Base-by-base conservation (phyloP, 495 filamentous ascomycete species). In the Xylaria sp. region DNA sequence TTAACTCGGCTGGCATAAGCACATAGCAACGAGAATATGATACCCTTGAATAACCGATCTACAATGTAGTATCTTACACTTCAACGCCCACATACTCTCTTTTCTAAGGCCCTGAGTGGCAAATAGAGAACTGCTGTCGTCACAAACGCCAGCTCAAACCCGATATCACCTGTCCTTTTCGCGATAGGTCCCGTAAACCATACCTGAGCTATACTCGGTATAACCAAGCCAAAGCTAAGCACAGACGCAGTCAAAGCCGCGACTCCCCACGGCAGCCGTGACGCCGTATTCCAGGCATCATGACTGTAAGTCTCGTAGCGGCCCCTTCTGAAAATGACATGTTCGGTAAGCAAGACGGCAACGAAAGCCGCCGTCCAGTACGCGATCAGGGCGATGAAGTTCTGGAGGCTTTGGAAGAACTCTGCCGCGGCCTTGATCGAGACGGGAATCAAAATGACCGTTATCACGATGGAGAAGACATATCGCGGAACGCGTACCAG, bases 331-430 rank as follows among this genome's bases (percentile, higher is more conserved):
- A 88, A 87, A 24, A 84, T 72, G 12, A 85, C 75, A 61, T 87
- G 85, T 72, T 89, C 87, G 3, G 80, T 80, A 4, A 86, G 37
- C 6, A 87, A 76, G 19, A 88, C 80, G 0, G 80, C 83, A 43
- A 87, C 77, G 63, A 87, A 89, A 0, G 86, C 85, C 2, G 86
- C 85, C 46, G 80, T 81, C 87, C 87, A 89, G 70, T 88, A 89
- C 11, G 82, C 86, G 37, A 89, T 88, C 44, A 88, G 74, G 5
- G 83, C 78, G 19, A 88, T 72, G 68, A 88, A 87, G 70, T 88
- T 87, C 75, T 87, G 83, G 4, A 89, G 75, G 40, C 77, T 86
- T 50, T 74, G 69, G 72, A 87, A 86, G 73, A 89, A 89, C 2
- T 84, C 78, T 12, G 68, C 81, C 0, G 86, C 85, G 0, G 86